phyloP scores from a whole-genome alignment of 768 basidiomycete species.

The Mycena belliarum region DNA sequence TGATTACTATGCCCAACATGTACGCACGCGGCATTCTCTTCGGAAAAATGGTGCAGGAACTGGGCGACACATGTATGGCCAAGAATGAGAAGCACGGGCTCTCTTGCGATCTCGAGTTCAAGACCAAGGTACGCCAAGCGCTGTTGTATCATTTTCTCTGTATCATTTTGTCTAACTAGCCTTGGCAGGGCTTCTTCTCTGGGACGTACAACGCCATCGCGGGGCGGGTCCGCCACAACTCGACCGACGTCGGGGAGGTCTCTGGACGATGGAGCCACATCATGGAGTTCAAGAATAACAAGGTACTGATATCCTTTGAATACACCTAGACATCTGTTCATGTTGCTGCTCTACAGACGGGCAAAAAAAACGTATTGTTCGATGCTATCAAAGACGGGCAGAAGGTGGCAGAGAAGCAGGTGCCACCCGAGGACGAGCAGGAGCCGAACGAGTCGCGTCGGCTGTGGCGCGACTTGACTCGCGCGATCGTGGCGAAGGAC shows the following conservation, averaged over 20 bases:
- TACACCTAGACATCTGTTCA: neutral
- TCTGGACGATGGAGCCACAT: slow-evolving; percentile 87
- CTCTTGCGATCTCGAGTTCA: slow-evolving; percentile 89
- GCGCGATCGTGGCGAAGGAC: slow-evolving; percentile 82
- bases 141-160: neutral
- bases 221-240: slow-evolving; percentile 71
- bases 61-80: slow-evolving; percentile 87
- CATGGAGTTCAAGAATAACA: slow-evolving; percentile 80
- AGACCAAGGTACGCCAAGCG: slow-evolving; percentile 75
- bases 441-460: slow-evolving; percentile 88
- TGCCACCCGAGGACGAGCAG: slow-evolving; percentile 85
- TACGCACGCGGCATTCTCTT: slow-evolving; percentile 87
- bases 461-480: slow-evolving; percentile 85
- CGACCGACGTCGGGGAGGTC: slow-evolving; percentile 78
- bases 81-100: slow-evolving; percentile 79
- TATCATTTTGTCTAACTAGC: neutral
- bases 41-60: slow-evolving; percentile 94
- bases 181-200: slow-evolving; percentile 86
- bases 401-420: slow-evolving; percentile 76
- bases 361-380: slow-evolving; percentile 76
- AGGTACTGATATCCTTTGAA: slow-evolving; percentile 43
- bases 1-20: slow-evolving; percentile 98
- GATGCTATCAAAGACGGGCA: slow-evolving; percentile 78
- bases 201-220: slow-evolving; percentile 91
- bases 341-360: slow-evolving; percentile 44